A percentile compares a stretch with the other conserved stretches of the same genome.
Evolutionary conservation across 2,329 filamentous ascomycete species (phyloP).

Genomic region (Colletotrichum agaves): DNA sequence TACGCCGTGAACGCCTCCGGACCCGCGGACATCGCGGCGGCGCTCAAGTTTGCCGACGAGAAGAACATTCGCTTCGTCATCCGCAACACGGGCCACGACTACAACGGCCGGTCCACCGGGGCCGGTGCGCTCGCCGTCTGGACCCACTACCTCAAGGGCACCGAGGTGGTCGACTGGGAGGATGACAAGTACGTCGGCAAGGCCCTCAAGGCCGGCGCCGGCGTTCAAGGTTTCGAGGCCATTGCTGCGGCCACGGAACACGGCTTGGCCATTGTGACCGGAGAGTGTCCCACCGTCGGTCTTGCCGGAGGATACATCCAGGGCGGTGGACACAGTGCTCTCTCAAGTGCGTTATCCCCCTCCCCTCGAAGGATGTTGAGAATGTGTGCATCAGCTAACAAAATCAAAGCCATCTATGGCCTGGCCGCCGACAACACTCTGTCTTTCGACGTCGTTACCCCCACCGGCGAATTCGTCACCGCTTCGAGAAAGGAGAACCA

Average conservation of each 20-base stretch:
- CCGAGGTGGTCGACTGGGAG: slow-evolving; percentile 47
- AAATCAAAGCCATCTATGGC: slow-evolving; percentile 54
- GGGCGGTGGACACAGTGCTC: slow-evolving; percentile 62
- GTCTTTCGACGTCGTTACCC: slow-evolving; percentile 67
- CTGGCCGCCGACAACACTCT: slow-evolving; percentile 71
- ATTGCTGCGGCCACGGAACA: slow-evolving; percentile 52
- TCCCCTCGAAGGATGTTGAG: slow-evolving; percentile 56
- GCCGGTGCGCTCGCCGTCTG: slow-evolving; percentile 59
- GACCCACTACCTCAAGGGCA: slow-evolving; percentile 58
- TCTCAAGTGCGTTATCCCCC: slow-evolving; percentile 51
- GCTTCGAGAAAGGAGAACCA: slow-evolving; percentile 63
- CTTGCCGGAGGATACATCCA: slow-evolving; percentile 64
- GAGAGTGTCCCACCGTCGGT: slow-evolving; percentile 61
- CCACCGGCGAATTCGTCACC: slow-evolving; percentile 58
- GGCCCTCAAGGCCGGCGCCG: slow-evolving; percentile 64
- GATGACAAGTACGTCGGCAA: slow-evolving; percentile 56
- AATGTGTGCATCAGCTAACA: slow-evolving; percentile 35
- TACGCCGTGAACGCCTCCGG: slow-evolving; percentile 41
- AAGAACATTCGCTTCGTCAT: slow-evolving; percentile 51
- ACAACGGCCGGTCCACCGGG: slow-evolving; percentile 61
- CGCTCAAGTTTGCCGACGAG: slow-evolving; percentile 51
- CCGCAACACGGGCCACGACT: slow-evolving; percentile 48
- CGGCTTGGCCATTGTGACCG: slow-evolving; percentile 57
- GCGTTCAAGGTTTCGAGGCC: slow-evolving; percentile 59
- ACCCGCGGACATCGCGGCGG: slow-evolving; percentile 48